Percentiles rank a stretch among this genome's conserved stretches.
Conservation (phyloP, 768 basidiomycete species). For the Cyclocybe cylindracea region DNA sequence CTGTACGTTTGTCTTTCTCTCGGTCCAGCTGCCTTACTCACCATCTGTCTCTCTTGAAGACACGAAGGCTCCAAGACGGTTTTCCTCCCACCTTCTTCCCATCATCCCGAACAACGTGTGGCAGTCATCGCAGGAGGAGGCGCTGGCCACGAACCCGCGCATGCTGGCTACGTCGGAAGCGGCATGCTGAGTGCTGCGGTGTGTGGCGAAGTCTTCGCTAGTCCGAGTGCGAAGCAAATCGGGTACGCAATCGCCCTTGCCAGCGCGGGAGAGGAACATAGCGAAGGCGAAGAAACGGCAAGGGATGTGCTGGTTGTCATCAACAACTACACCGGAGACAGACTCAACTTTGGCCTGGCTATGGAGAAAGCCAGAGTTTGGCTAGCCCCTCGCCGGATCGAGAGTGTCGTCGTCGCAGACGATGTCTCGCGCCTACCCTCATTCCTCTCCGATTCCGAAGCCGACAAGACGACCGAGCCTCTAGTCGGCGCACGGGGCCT, state of each 20-base stretch:
- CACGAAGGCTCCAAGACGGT: conserved; percentile 38
- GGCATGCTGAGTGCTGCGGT: conserved; percentile 58
- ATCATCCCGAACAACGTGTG: conserved; percentile 26
- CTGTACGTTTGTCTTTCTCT: conserved; percentile 29
- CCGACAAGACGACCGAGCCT: conserved; percentile 11
- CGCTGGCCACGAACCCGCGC: conserved; percentile 62
- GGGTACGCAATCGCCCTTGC: background rate
- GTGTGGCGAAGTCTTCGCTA: conserved; percentile 65
- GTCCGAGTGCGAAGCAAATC: conserved; percentile 61
- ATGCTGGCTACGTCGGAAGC: conserved; percentile 56
- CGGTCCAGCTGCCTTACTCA: background rate
- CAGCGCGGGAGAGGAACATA: background rate
- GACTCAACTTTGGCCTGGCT: conserved; percentile 60
- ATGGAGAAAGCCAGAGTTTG: conserved; percentile 48
- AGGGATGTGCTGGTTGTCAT: conserved; percentile 40
- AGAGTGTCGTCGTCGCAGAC: conserved; percentile 53
- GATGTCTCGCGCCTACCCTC: conserved; percentile 44
- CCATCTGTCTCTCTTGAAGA: conserved; percentile 16
- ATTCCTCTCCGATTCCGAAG: no score
- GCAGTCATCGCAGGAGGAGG: conserved; percentile 52
- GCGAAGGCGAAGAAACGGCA: conserved; percentile 2
- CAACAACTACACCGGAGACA: conserved; percentile 57
- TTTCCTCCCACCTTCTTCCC: conserved; percentile 20
- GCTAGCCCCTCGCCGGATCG: conserved; percentile 32
- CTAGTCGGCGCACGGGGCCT: conserved; percentile 52